phyloP scores from a whole-genome alignment of 2,329 filamentous ascomycete species.

The Xylaria sp. region DNA sequence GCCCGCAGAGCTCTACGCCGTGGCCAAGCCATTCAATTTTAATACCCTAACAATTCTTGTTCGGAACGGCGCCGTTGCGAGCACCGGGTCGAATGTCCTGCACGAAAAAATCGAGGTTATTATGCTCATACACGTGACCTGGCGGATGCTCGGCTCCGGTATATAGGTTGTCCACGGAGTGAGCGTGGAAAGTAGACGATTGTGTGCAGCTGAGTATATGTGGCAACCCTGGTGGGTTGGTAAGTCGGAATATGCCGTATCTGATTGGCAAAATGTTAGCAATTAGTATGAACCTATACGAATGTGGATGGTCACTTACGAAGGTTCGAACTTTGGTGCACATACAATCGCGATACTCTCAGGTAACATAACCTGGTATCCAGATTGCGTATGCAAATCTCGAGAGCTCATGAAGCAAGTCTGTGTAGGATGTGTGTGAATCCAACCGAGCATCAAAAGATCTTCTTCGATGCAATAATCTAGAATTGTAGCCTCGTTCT shows the following conservation, averaged over 20 bases:
- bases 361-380: conserved; percentile 95
- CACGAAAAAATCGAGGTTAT: conserved; percentile 69
- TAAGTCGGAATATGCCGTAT: conserved; percentile 92
- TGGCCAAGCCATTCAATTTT: conserved; percentile 42
- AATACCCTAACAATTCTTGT: conserved; percentile 47
- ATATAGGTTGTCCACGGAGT: conserved; percentile 75
- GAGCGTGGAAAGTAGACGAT: conserved; percentile 84
- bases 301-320: conserved; percentile 61
- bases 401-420: conserved; percentile 97
- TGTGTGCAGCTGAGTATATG: conserved; percentile 84
- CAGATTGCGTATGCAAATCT: conserved; percentile 91
- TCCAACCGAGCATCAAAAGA: conserved; percentile 91
- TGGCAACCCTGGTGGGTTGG: conserved; percentile 88
- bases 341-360: conserved; percentile 98
- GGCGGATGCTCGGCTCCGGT: conserved; percentile 74
- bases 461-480: conserved; percentile 89
- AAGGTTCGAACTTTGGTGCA: conserved; percentile 81
- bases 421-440: conserved; percentile 96
- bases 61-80: conserved; percentile 39
- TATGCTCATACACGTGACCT: conserved; percentile 76
- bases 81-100: conserved; percentile 61
- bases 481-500: conserved; percentile 85
- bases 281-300: neutral
- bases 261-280: conserved; percentile 55
- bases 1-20: conserved; percentile 31